Conservation (phyloP, 176 grass and related monocot species). For the Triticum turgidum region DNA sequence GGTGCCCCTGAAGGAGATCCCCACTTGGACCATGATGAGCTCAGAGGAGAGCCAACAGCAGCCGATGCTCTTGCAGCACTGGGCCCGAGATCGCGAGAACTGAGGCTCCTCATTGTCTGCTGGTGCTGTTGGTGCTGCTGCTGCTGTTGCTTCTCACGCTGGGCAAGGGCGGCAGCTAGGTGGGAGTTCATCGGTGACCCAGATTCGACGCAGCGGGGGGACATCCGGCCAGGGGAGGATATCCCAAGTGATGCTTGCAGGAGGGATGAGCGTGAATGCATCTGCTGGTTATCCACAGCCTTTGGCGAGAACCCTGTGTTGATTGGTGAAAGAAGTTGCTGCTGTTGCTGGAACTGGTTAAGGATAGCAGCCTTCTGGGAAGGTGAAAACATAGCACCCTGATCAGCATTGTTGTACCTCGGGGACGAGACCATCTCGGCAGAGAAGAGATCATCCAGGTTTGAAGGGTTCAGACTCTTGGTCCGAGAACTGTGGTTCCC, state of each 20-base stretch:
- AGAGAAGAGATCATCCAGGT: constrained; percentile 80
- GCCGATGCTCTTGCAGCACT: constrained; percentile 40
- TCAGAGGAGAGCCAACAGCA: constrained; percentile 55
- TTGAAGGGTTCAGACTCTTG: constrained; percentile 58
- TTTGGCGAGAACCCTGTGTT: constrained; percentile 72
- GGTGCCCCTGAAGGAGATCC: constrained; percentile 54
- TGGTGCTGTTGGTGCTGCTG: constrained; percentile 29
- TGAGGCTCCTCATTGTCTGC: constrained; percentile 74
- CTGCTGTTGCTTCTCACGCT: constrained; percentile 72
- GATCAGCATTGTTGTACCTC: constrained; percentile 58
- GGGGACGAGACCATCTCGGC: constrained; percentile 72
- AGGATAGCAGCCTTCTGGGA: constrained; percentile 76
- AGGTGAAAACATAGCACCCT: constrained; percentile 66
- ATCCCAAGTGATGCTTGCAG: constrained; percentile 65
- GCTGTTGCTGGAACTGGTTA: constrained; percentile 86
- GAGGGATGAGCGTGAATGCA: constrained; percentile 59
- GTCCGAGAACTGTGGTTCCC: constrained; percentile 40
- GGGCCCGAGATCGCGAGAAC: constrained; percentile 70
- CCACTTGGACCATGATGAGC: constrained; percentile 65
- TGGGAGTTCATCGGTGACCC: constrained; percentile 71
- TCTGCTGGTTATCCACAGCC: constrained; percentile 55
- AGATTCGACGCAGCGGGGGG: constrained; percentile 57
- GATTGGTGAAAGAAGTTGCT: constrained; percentile 78
- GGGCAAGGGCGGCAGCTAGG: constrained; percentile 51
- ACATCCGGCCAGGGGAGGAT: constrained; percentile 64